Evolutionary conservation across 169 alveolate species (phyloP), one percentile per base, ranked within the genome.

Genomic region (Theileria annulata): DNA sequence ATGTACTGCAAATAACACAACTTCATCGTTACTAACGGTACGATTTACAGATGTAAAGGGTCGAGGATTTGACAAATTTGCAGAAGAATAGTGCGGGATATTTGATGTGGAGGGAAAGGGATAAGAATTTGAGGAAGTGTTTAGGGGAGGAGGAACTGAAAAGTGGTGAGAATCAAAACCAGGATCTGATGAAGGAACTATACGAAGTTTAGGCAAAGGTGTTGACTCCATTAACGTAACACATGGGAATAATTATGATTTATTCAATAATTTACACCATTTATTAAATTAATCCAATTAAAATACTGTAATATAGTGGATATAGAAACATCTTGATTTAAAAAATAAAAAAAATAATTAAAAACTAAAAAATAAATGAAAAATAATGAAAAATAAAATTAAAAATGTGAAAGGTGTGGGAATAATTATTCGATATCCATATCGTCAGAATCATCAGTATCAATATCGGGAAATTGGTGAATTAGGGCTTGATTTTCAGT

Each of bases 1-100:
- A 35, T 82, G 88, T 35, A 82, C n/a, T 27, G 80, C 88, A 37
- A 82, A 82, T 37, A 82, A 49, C n/a, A 82, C 84, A 47, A 76
- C 80, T 42, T 82, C 88, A 33, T 82, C 84, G 27, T 78, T 64
- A 25, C 76, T 25, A 8, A 31, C 10, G 5, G 48, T 17, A 51
- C 33, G 48, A 23, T 31, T 25, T 15, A 10, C 58, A 15, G 76
- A 19, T 13, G 23, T 51, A 23, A 21, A 27, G 6, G 79, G 21
- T 17, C 23, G 23, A n/a, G 17, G 4, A n/a, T 35, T 1, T 4
- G 77, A 51, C 17, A 27, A 74, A 12, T 27, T 21, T 15, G 48
- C 79, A 51, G 27, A 12, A 23, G 75, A 21, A n/a, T 51, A 51
- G 8, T 71, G 47, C 8, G 47, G 47, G 8, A 35, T 35, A 35